Base-by-base conservation (phyloP, 108 stramenopile species). In the Discostella stelligeroides region DNA sequence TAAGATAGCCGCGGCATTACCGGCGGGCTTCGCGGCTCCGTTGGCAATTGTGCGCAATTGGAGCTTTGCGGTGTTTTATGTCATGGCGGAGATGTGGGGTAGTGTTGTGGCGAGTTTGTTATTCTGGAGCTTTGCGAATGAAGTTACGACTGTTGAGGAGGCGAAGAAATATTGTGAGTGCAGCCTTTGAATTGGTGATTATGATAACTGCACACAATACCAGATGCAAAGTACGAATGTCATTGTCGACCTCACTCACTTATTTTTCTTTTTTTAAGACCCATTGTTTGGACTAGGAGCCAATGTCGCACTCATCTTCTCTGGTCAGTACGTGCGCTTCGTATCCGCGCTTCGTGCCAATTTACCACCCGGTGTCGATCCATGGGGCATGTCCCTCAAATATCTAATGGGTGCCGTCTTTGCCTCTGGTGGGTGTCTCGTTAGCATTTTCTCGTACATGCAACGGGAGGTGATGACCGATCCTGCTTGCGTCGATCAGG, bases 71-170 rank as follows among this genome's bases (percentile, higher is more conserved):
- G 30, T 98, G 3, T 99, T 98, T 70, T 99, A 98, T 81, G 95
- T 97, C 72, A 82, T 97, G 89, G 95, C 98, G n/a, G 96, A 99
- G 83, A 92, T 98, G 88, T 98, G 97, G 96, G 98, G 97, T 23
- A 91, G 89, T 71, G 97, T 97, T 15, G 96, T 98, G 30, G 90
- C 96, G 27, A 90, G 91, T 45, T 81, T 99, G 23, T 78, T 99
- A 64, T 99, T 99, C 82, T 99, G 98, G 98, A 91, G 95, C 18
- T 96, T 98, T 75, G 97, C 98, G 28, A 99, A 99, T 79, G 94
- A 97, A 72, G 92, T 98, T 34, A 96, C 96, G 37, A 97, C 96
- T 14, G 95, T 97, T 8, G 95, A 96, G 15, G 92, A 96, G 73
- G 97, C 95, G 9, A 97, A 97, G 75, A 96, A 96, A 72, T 98